Base-by-base conservation (phyloP, 2,329 filamentous ascomycete species). In the Elsinoe arachidis region DNA sequence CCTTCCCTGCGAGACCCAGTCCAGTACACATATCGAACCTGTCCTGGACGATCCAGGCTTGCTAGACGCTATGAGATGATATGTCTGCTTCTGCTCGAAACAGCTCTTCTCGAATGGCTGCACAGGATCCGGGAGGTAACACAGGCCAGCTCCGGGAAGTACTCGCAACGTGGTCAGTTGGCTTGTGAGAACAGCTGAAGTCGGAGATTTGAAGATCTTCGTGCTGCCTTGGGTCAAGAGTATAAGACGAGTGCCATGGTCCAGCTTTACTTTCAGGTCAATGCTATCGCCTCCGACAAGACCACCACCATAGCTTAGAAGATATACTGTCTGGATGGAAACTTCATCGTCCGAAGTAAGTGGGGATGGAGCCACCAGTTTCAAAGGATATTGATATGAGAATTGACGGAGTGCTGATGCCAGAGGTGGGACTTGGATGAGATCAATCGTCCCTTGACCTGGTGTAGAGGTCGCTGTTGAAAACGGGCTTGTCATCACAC, bases 1-100 rank as follows among this genome's bases (percentile, higher is more conserved):
- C 15, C 93, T 83, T 6, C 93, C 93, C 67, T 92, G 88, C 1
- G 85, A 95, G 5, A 97, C 90, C 93, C 93, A 99, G 71, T 99
- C 93, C 46, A 96, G 76, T 1, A 95, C 79, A 67, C 90, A 95
- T 12, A 97, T 73, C 39, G 86, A 73, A 76, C 76, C 53, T 17
- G 35, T 53, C 2, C 5, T 39, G 10, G 33, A 34, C n/a, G 19
- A 86, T 72, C 66, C 56, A 39, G 19, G 12, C 30, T 9, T 2
- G 7, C 33, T 14, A 7, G 56, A 41, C 2, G 43, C 19, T 14
- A 43, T 23, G 10, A 75, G 56, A 34, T 80, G 80, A 71, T 96
- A 96, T 17, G 83, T 80, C 71, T 97, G 93, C 14, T 76, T 79
- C 72, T 97, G 93, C 64, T 87, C 82, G 71, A 96, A 97, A 43